These are phyloP conservation scores for Ustilago crameri DNA, from an alignment of 1,284 basidiomycete genomes.

Conservation along the genomic window DNA sequence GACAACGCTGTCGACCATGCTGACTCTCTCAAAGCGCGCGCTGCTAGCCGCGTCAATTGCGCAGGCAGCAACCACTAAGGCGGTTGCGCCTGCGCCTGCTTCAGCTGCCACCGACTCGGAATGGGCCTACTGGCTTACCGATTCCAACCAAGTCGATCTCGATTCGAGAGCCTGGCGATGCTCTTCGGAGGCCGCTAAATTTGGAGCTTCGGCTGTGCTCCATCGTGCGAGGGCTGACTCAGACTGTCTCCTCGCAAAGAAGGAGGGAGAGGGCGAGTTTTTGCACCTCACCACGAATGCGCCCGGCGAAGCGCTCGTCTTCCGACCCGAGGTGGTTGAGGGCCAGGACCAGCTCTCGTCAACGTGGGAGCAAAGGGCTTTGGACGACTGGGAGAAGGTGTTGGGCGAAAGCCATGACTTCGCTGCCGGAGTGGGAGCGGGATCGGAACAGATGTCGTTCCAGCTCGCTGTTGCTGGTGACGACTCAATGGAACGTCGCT, in stretches of 20 bases:
- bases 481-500: no score
- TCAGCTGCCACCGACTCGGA: background rate
- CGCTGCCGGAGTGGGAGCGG: no score
- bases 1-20: no score
- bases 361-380: no score
- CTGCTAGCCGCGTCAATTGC: background rate
- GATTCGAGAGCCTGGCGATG: background rate
- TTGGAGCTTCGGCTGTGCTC: background rate
- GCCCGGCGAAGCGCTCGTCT: background rate
- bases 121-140: background rate
- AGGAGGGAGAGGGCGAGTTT: no score
- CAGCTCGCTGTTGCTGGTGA: slow-evolving; percentile 1
- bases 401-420: no score
- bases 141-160: background rate
- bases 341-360: no score
- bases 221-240: background rate
- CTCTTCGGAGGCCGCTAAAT: background rate
- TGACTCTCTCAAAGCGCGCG: background rate
- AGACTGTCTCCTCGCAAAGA: background rate
- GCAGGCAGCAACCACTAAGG: background rate
- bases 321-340: no score
- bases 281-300: background rate
- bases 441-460: slow-evolving; percentile 8
- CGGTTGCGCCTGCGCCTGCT: background rate
- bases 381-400: background rate